Evolutionary conservation across 139 green algal genomes (phyloP), one percentile per base, ranked within the genome.

Genomic region (Micractinium sp.): DNA sequence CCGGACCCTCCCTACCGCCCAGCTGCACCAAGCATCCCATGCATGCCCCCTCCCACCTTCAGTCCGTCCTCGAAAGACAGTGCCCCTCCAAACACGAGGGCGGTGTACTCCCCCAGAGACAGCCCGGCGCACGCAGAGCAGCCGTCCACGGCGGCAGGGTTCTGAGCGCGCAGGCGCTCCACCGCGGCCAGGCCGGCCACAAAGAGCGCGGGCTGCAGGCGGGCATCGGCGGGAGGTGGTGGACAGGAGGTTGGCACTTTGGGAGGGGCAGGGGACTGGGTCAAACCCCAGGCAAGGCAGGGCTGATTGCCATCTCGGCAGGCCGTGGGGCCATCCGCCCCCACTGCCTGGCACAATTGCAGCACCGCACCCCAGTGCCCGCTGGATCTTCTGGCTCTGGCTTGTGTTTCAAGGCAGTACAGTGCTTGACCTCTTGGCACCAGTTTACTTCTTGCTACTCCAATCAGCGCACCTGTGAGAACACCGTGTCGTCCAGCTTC

Each of bases 11-110:
- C 47, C 9, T 16, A 56, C 47, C 47, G 47, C 47, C 47, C 47
- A 56, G 9, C 47, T 9, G 7, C 47, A 56, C 9, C 47, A 56
- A 56, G n/a, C n/a, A n/a, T n/a, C n/a, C n/a, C n/a, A n/a, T n/a
- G n/a, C 35, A 53, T 29, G 74, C 33, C 29, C 13, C 33, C 25
- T 29, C 89, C 76, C n/a, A 96, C 96, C 92, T 95, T 95, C 15
- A 99, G 89, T 3, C 93, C 97, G 74, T 99, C 97, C 91, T 98
- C 95, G 82, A 99, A 98, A 87, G 77, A 95, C 36, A 99, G 88
- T 1, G 93, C 96, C 5, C 96, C 97, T 0, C 95, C 94, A 89
- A 96, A 97, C 78, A 98, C 96, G 38, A 99, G 94, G 13, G 97
- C 97, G 60, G 91, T 93, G 94, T 99, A 99, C 93, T 99, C 97